A percentile compares a stretch with the other conserved stretches of the same genome.
phyloP scores from a whole-genome alignment of 2,329 filamentous ascomycete species.

The Daldinia eschscholtzii region DNA sequence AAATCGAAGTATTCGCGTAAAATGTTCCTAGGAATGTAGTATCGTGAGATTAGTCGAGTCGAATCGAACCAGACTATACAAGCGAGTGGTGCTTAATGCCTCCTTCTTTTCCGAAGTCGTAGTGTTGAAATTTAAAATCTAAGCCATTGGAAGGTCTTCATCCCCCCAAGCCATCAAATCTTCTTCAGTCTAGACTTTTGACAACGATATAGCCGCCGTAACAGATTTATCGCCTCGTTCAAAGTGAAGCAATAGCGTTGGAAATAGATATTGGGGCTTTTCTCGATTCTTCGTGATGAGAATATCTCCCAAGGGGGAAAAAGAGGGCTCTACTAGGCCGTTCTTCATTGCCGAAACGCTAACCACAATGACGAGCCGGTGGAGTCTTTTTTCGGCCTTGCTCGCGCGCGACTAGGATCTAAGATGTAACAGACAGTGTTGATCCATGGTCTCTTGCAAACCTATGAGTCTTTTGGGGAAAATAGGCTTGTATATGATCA shows the following conservation, averaged over 20 bases:
- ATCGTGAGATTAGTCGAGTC: conserved; percentile 25
- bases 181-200: conserved; percentile 17
- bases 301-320: conserved; percentile 14
- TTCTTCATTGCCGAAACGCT: conserved; percentile 39
- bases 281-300: conserved; percentile 9
- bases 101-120: conserved; percentile 24
- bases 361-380: conserved; percentile 36
- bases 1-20: conserved; percentile 20
- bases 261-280: conserved; percentile 3
- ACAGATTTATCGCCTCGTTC: conserved; percentile 20
- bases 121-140: conserved; percentile 14
- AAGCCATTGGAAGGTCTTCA: conserved; percentile 8
- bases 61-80: conserved; percentile 27
- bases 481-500: conserved; percentile 17
- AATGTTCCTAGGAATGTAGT: conserved; percentile 21
- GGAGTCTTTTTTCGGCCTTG: conserved; percentile 37
- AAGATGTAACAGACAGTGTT: conserved; percentile 38
- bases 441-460: conserved; percentile 35
- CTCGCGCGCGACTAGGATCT: conserved; percentile 40
- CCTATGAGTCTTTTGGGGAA: conserved; percentile 18
- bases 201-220: conserved; percentile 16
- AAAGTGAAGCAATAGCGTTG: neutral
- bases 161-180: neutral
- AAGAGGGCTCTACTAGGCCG: conserved; percentile 31
- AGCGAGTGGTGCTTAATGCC: conserved; percentile 25